Base-by-base conservation (phyloP, 306 rosid species). In the Gastrolobium bilobum region DNA sequence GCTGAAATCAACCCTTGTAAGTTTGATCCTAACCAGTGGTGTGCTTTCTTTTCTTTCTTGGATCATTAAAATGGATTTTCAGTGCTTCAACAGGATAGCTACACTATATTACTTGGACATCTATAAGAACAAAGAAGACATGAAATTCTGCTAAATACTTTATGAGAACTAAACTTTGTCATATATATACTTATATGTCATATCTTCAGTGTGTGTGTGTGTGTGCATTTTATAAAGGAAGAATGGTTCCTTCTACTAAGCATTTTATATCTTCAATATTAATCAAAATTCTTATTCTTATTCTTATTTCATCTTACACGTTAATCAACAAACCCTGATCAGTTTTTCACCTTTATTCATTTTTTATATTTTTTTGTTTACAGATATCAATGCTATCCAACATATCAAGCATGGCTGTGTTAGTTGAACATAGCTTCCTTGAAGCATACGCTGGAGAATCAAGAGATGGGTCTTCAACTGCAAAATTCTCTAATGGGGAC, bases 361-460 rank as follows among this genome's bases (percentile, higher is more conserved):
- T n/a, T 39, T 59, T 46, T 13, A 6, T 69, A 6, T 4, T 40
- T 38, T 9, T 60, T 30, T 47, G 62, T n/a, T 67, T 11, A 53
- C 89, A 93, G 98, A 77, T 87, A 68, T 83, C 97, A 77, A 90
- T 86, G 94, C 29, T 94, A 15, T 63, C n/a, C 26, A 69, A 64
- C 42, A 31, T 84, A 78, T 86, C 94, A 79, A 73, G 70, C 86
- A 90, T 83, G 96, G 91, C 89, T 1, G 76, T 80, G 60, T 70
- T 94, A 77, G 20, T 43, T 4, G 98, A 90, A 9, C 87, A 87
- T 14, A 82, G 83, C 63, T 94, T 91, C 86, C 88, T 91, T 47
- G 96, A 91, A 31, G 86, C 89, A 0, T 86, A 90, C 2, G 98
- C 82, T 0, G 98, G 98, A 66, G 97, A 91, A 39, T 88, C 97